Percentiles rank a stretch among this genome's conserved stretches.
These are phyloP conservation scores for Neofusicoccum parvum DNA, from an alignment of 2,329 filamentous ascomycete genomes.

Conservation along the genomic window DNA sequence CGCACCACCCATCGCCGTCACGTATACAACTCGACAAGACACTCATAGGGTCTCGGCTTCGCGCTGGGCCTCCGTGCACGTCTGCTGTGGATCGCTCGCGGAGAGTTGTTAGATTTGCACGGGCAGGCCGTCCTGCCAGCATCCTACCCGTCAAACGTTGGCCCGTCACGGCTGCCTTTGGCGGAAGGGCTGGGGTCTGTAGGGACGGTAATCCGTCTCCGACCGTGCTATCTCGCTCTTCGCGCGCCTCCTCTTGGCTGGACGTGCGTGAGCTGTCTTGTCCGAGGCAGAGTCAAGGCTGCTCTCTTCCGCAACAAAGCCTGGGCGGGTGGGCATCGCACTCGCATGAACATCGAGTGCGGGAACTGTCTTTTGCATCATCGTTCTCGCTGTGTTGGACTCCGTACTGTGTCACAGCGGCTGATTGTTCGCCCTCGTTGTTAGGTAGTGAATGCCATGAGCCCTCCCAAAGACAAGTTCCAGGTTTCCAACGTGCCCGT, in stretches of 20 bases:
- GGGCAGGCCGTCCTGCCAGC: neutral
- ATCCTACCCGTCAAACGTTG: neutral
- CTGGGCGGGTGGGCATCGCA: conserved; percentile 11
- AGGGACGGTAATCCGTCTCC: neutral
- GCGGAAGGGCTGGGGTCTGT: conserved; percentile 7
- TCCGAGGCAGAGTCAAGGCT: neutral
- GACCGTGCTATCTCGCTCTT: neutral
- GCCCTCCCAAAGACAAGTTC: neutral
- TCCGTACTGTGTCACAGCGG: neutral
- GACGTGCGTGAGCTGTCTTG: neutral
- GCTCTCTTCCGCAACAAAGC: neutral
- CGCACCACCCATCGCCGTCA: neutral
- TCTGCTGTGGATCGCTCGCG: neutral
- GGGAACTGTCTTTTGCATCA: neutral
- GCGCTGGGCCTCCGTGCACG: neutral
- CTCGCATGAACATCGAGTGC: neutral
- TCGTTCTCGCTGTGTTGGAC: neutral
- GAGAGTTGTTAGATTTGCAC: neutral
- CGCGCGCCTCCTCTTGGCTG: neutral
- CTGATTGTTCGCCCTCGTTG: neutral
- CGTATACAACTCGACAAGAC: neutral
- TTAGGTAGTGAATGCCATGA: neutral
- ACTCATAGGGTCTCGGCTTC: neutral
- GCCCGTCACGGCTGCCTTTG: neutral
- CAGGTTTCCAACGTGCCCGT: neutral